Evolutionary conservation across 305 asterid species (phyloP), one percentile per base, ranked within the genome.

Genomic region (Petunia hybrid): DNA sequence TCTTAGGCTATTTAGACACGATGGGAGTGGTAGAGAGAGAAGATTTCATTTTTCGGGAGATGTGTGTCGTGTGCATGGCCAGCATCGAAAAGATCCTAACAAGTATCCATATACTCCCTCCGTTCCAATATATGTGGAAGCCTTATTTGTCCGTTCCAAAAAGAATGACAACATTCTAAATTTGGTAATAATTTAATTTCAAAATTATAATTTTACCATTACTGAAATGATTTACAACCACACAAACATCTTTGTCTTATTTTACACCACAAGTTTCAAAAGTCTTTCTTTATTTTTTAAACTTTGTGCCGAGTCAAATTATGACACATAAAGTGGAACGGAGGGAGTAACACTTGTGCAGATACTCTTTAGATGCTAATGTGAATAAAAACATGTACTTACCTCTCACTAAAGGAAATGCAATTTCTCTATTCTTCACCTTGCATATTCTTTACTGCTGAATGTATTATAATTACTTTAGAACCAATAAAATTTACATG

Each of bases 401-500:
- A 69, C 77, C 35, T 31, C 77, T 67, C 14, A 14, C 75, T 41
- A 68, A 67, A 46, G 14, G 76, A 68, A 68, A 68, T 68, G 56
- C 56, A n/a, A 48, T 5, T 56, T 56, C 61, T 22, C 46, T 71
- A 10, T 45, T 41, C n/a, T 71, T 73, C 62, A 48, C 2, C 51
- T 73, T 13, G 45, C 78, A 73, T 48, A 16, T 48, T 13, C 36
- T 35, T 31, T 73, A 22, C 51, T 73, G 62, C 62, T 73, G 6
- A 73, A 70, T 31, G 41, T 63, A 71, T 67, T 80, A 81, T 64
- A 74, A 76, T 78, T 56, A 60, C 78, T 48, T 60, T 62, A 48
- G 22, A 55, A 79, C 84, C 81, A 70, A 85, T 77, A 62, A 56
- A 63, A 22, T 83, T 63, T 76, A 8, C 81, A 69, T 78, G 35